Evolutionary conservation across 768 basidiomycete genomes (phyloP), one percentile per base, ranked within the genome.

Genomic region (Lactarius quietus): DNA sequence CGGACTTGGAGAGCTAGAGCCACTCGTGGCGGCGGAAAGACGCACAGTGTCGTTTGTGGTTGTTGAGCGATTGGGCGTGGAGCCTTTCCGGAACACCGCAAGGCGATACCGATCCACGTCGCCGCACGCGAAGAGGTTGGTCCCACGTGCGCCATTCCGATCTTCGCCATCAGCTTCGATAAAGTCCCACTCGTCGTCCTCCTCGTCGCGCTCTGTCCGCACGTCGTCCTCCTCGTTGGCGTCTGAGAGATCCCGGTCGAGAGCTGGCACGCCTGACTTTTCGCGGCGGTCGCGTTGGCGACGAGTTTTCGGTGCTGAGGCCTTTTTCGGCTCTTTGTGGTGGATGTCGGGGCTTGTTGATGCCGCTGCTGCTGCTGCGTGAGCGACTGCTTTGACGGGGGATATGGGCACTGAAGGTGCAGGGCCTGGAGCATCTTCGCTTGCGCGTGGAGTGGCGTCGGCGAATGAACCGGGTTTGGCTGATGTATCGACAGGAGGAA

Each of bases 131-230:
- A 94, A 95, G 43, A 95, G 81, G 72, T 88, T 94, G 23, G 86
- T 84, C 8, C 86, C 92, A 72, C 87, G 86, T 29, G 87, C 78
- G 20, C 92, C 92, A 67, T 94, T 93, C 66, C 87, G 82, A 63
- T 93, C 92, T 72, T 92, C 92, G 68, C 89, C 88, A 6, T 78
- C 90, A 43, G 84, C 84, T 71, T 93, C 91, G 66, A 96, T 83
- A 68, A 95, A 84, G 82, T 95, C 93, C 93, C 94, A 96, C 63
- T 94, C 93, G 48, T 93, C 90, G 58, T 93, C 86, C 23, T 86
- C 85, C 9, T 85, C 86, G 36, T 85, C 86, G 36, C 72, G 72
- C 59, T 81, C 81, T 23, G 77, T 78, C 62, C 72, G 73, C 35
- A 77, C 77, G 1, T 71, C 79, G 20, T 81, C 80, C 64, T 78